Evolutionary conservation across 768 basidiomycete genomes (phyloP).

Genomic region (Amanita phalloides): DNA sequence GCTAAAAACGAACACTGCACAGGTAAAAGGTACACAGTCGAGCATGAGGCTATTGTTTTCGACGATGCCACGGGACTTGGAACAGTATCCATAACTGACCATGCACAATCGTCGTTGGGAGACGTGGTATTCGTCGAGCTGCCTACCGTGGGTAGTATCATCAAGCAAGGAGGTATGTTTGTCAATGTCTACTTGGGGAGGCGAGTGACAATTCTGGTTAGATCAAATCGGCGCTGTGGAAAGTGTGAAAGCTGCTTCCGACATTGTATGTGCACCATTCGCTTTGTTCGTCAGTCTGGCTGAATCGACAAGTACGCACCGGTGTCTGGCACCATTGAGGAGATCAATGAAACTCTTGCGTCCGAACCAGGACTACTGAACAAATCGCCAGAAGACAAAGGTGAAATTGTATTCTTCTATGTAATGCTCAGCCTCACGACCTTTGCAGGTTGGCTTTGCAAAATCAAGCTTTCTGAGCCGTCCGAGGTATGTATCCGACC

Average conservation of each 20-base stretch:
- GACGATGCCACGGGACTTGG: constrained; percentile 74
- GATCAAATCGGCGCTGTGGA: constrained; percentile 88
- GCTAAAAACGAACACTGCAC: constrained; percentile 6
- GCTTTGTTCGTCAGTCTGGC: constrained; percentile 7
- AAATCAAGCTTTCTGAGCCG: constrained; percentile 72
- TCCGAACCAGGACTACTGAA: constrained; percentile 74
- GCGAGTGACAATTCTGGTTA: constrained; percentile 16
- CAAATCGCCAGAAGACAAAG: constrained; percentile 76
- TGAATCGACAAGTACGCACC: constrained; percentile 66
- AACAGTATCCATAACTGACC: constrained; percentile 78
- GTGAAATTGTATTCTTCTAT: constrained; percentile 25
- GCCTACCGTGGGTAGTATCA: constrained; percentile 47
- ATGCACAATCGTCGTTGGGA: constrained; percentile 85
- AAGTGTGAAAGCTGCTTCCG: constrained; percentile 94
- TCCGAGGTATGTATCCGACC: constrained; percentile 45
- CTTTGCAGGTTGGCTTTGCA: constrained; percentile 88
- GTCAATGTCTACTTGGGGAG: neutral
- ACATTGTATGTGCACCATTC: constrained; percentile 47
- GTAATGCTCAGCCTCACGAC: neutral
- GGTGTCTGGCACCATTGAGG: constrained; percentile 72
- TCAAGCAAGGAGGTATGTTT: constrained; percentile 66
- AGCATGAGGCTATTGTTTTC: constrained; percentile 80
- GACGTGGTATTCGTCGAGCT: constrained; percentile 98
- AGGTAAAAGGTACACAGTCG: constrained; percentile 76
- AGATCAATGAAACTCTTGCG: constrained; percentile 66